Evolutionary conservation across 2,329 filamentous ascomycete species (phyloP).

Genomic region (Bipolaris bicolor): DNA sequence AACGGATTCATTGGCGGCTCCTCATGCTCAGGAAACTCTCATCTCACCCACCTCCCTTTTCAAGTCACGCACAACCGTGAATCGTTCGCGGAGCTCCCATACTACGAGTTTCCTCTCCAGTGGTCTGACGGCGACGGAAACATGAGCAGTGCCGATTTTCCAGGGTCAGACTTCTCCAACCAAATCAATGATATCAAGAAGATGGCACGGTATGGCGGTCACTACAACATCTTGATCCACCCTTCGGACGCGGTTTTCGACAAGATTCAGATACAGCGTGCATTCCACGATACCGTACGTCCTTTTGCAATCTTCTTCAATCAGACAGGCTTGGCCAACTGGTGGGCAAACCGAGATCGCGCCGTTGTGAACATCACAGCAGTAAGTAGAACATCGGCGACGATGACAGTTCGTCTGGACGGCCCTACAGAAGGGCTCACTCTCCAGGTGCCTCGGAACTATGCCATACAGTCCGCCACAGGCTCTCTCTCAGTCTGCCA

Average conservation of each 20-base stretch:
- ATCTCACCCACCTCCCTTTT: constrained; percentile 11
- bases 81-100: constrained; percentile 12
- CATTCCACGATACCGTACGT: constrained; percentile 10
- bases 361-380: constrained; percentile 4
- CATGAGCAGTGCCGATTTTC: constrained; percentile 16
- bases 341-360: constrained; percentile 14
- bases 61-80: constrained; percentile 18
- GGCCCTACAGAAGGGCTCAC: constrained; percentile 10
- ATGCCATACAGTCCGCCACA: constrained; percentile 6
- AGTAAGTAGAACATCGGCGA: constrained; percentile 1
- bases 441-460: constrained; percentile 8
- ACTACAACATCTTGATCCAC: constrained; percentile 20
- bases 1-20: constrained; percentile 15
- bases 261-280: constrained; percentile 15
- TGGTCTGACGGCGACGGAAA: constrained; percentile 16
- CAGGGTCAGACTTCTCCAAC: constrained; percentile 14
- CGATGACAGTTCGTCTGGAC: constrained; percentile 13
- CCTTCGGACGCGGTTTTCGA: constrained; percentile 15
- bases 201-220: constrained; percentile 14
- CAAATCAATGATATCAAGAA: constrained; percentile 11
- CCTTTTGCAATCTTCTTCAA: constrained; percentile 17
- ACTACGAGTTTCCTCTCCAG: constrained; percentile 15
- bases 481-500: constrained; percentile 14
- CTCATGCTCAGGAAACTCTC: constrained; percentile 14
- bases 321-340: constrained; percentile 15